phyloP scores from a whole-genome alignment of 495 filamentous ascomycete species.

The Penicillium herquei region DNA sequence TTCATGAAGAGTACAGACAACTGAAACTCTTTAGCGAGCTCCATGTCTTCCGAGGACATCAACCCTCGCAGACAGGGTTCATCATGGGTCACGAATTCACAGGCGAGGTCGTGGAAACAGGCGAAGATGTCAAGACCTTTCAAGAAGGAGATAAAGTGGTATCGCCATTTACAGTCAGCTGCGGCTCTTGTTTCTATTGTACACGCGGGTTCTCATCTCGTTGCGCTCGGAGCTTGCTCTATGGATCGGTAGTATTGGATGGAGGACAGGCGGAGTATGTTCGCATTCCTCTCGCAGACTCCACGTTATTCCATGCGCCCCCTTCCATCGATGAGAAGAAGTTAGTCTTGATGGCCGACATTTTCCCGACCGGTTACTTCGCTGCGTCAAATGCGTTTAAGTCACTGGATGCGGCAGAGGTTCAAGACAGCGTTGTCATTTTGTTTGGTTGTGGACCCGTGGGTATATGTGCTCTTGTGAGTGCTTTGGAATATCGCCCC shows the following conservation, averaged over 20 bases:
- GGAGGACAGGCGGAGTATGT: slow-evolving; percentile 89
- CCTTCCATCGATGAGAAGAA: slow-evolving; percentile 67
- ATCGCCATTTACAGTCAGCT: slow-evolving; percentile 66
- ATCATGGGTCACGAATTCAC: slow-evolving; percentile 53
- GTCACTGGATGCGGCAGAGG: slow-evolving; percentile 49
- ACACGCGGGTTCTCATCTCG: slow-evolving; percentile 39
- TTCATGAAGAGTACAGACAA: not conserved
- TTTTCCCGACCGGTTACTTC: slow-evolving; percentile 79
- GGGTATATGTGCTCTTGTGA: slow-evolving; percentile 78
- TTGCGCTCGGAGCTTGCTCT: slow-evolving; percentile 64
- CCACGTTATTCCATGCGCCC: slow-evolving; percentile 69
- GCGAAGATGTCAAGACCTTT: slow-evolving; percentile 46
- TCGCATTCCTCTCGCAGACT: slow-evolving; percentile 76
- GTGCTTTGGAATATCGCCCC: slow-evolving; percentile 69
- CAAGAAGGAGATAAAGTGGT: slow-evolving; percentile 53
- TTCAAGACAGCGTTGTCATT: slow-evolving; percentile 64
- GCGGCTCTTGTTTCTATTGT: slow-evolving; percentile 85
- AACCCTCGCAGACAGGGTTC: slow-evolving; percentile 56
- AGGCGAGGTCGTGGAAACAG: slow-evolving; percentile 21
- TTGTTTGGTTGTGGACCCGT: slow-evolving; percentile 85
- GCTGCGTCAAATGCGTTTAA: slow-evolving; percentile 73
- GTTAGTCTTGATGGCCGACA: slow-evolving; percentile 61
- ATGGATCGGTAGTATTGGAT: slow-evolving; percentile 68
- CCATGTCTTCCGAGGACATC: slow-evolving; percentile 30
- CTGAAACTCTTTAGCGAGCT: slow-evolving; percentile 18